phyloP scores from a whole-genome alignment of 2,329 filamentous ascomycete species.

The Colletotrichum sp. region DNA sequence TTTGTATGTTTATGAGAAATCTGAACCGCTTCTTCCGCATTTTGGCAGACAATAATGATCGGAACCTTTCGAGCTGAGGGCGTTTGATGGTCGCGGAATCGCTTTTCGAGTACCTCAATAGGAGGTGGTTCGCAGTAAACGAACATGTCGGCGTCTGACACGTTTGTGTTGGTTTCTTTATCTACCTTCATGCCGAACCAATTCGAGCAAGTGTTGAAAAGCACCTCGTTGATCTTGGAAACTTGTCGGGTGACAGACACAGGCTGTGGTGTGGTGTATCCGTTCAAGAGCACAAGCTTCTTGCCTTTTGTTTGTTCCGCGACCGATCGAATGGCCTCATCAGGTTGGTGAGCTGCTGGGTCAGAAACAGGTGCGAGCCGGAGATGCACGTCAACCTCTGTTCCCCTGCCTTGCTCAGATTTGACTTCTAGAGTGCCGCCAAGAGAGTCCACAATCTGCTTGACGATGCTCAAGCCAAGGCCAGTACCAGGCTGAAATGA shows the following conservation, averaged over 20 bases:
- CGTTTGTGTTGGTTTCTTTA: conserved; percentile 10
- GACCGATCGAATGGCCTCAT: conserved; percentile 10
- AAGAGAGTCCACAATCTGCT: conserved; percentile 63
- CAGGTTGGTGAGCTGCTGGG: conserved; percentile 19
- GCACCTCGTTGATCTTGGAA: conserved; percentile 29
- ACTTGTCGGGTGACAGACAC: conserved; percentile 12
- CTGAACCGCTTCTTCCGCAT: conserved; percentile 31
- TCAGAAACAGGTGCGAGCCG: conserved; percentile 34
- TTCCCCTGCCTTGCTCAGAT: conserved; percentile 58
- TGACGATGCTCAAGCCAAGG: conserved; percentile 68
- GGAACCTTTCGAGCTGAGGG: conserved; percentile 17
- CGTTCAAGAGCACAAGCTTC: conserved; percentile 25
- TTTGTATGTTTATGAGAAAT: conserved; percentile 27
- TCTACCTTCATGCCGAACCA: conserved; percentile 40
- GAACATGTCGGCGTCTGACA: conserved; percentile 24
- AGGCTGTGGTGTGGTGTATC: background rate
- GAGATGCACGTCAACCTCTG: conserved; percentile 55
- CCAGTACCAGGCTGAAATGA: conserved; percentile 65
- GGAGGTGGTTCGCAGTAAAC: conserved; percentile 32
- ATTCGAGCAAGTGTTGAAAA: conserved; percentile 31
- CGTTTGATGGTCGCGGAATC: conserved; percentile 15
- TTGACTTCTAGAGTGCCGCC: conserved; percentile 63
- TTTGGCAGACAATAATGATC: conserved; percentile 32
- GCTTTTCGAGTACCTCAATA: conserved; percentile 22
- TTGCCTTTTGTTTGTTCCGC: conserved; percentile 19